Base-by-base conservation (phyloP, 2,329 filamentous ascomycete genomes). In the Chrysosporium keratinophilum region DNA sequence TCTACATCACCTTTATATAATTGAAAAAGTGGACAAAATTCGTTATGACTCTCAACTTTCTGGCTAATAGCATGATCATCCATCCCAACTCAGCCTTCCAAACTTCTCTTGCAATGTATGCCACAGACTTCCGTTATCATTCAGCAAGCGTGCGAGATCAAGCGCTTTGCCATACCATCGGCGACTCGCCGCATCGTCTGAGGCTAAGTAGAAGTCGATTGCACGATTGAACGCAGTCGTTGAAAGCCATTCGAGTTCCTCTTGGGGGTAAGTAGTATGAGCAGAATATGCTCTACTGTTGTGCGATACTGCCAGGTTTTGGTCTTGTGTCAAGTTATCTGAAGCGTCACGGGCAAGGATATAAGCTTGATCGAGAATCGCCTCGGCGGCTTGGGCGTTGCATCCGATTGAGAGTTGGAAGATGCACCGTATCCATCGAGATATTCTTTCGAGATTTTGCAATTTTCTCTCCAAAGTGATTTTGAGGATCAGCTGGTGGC, bases 341-440 rank as follows among this genome's bases (percentile, higher is more conserved):
- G 41, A 31, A 9, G 34, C 44, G 43, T 60, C 61, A 3, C 60
- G 53, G 5, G 63, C 64, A 7, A 67, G 54, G 2, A 45, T 15
- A 2, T 69, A 58, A 10, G 65, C 63, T 54, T 69, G 66, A n/a
- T 68, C 63, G 19, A 71, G 61, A 14, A 71, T 59, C 1, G 54
- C 61, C 50, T 69, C 65, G 7, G 69, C 66, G n/a, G 66, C 58
- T 6, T 53, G n/a, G 34, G 61, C 52, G 19, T 63, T 63, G 4
- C 52, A 71, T 1, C 78, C 71, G 0, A 89, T 69, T 0, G 84
- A 78, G 0, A 81, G 74, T 57, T 86, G 84, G 59, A 91, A 86
- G 1, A 93, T 74, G 61, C 86, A 89, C 1, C 87, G 80, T 44
- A 91, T 78, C 72, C 93, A 95, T 61, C 84, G 85, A 6, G 85